Percentiles rank a stretch among this genome's conserved stretches.
phyloP scores from a whole-genome alignment of 2,329 filamentous ascomycete genomes.

The Helotiales sp. region DNA sequence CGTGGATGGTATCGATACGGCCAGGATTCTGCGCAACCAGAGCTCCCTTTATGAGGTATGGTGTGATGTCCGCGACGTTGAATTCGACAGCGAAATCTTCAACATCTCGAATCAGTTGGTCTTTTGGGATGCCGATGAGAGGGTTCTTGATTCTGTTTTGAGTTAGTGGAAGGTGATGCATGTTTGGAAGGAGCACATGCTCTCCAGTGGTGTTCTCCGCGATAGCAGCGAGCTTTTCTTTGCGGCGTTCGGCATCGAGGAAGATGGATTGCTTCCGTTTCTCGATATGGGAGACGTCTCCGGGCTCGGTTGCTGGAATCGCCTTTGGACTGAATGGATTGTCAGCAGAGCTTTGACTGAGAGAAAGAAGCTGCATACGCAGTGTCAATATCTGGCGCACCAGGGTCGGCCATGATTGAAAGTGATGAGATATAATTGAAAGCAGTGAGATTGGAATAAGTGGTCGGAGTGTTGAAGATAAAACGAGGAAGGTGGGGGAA shows the following conservation, averaged over 20 bases:
- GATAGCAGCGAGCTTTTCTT: constrained; percentile 32
- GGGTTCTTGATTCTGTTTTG: constrained; percentile 57
- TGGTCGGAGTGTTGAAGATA: neutral
- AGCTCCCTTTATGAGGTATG: constrained; percentile 69
- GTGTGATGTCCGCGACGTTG: constrained; percentile 60
- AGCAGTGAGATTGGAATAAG: neutral
- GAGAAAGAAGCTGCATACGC: neutral
- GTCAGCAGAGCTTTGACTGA: neutral
- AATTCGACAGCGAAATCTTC: constrained; percentile 64
- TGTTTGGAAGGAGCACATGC: constrained; percentile 20
- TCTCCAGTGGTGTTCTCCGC: constrained; percentile 37
- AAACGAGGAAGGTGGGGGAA: neutral
- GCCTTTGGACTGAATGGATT: neutral
- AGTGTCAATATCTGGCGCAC: neutral
- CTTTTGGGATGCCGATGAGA: constrained; percentile 58
- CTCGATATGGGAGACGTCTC: constrained; percentile 11
- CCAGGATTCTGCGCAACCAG: constrained; percentile 74
- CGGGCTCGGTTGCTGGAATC: neutral
- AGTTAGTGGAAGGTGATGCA: constrained; percentile 32
- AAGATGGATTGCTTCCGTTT: constrained; percentile 31
- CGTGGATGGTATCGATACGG: constrained; percentile 65
- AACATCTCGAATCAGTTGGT: constrained; percentile 57
- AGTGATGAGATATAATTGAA: neutral
- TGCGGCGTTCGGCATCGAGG: constrained; percentile 24
- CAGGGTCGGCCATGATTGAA: constrained; percentile 14